These are phyloP conservation scores for Pyrenophora graminea DNA, from an alignment of 2,329 filamentous ascomycete species.

Conservation along the genomic window DNA sequence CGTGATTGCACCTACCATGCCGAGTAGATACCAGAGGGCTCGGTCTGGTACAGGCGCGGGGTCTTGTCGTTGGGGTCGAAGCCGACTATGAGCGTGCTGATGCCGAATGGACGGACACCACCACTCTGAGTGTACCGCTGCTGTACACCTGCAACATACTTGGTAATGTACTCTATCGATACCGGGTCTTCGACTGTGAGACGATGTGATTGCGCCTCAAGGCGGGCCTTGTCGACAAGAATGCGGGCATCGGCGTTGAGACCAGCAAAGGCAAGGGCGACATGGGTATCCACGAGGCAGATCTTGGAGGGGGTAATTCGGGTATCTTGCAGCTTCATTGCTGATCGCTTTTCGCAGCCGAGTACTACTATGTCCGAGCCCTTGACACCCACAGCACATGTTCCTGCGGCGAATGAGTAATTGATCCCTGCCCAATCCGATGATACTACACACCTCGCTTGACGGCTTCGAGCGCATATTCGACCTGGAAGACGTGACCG, in stretches of 20 bases:
- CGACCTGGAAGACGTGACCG: slow-evolving; percentile 99
- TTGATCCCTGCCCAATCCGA: neutral
- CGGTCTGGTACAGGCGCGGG: slow-evolving; percentile 93
- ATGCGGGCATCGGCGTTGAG: slow-evolving; percentile 98
- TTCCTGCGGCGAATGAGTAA: slow-evolving; percentile 62
- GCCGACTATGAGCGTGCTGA: slow-evolving; percentile 97
- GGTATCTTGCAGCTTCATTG: slow-evolving; percentile 99
- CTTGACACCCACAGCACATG: slow-evolving; percentile 97
- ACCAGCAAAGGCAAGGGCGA: slow-evolving; percentile 94
- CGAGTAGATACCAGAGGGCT: slow-evolving; percentile 99
- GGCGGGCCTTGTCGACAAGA: slow-evolving; percentile 93
- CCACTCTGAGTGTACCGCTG: slow-evolving; percentile 99
- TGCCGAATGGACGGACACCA: slow-evolving; percentile 97
- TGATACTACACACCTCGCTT: slow-evolving; percentile 75
- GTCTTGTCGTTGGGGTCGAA: slow-evolving; percentile 92
- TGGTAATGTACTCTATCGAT: slow-evolving; percentile 98
- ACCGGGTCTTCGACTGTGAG: slow-evolving; percentile 97
- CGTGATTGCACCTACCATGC: slow-evolving; percentile 73
- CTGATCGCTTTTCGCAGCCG: slow-evolving; percentile 97
- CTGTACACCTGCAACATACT: slow-evolving; percentile 96
- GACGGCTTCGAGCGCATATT: slow-evolving; percentile 98
- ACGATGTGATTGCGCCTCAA: slow-evolving; percentile 96
- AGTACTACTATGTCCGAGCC: slow-evolving; percentile 92
- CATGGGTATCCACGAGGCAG: slow-evolving; percentile 91
- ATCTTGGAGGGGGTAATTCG: slow-evolving; percentile 99